Conservation (phyloP, 352 stramenopile species). For the Pythium brassicae region DNA sequence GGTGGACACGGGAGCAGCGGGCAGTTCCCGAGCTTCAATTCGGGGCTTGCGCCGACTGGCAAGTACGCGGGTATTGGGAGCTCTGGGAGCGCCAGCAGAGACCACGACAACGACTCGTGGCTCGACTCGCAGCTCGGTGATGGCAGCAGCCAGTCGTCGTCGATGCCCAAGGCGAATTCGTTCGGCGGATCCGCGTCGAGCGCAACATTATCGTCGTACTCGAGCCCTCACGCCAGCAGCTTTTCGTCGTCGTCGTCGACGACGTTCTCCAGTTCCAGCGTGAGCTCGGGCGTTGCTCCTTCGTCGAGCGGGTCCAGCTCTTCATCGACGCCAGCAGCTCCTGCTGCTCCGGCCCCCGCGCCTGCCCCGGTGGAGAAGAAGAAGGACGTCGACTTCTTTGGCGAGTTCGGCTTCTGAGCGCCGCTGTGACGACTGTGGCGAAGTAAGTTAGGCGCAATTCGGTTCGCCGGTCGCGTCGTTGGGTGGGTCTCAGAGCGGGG, state of each 20-base stretch:
- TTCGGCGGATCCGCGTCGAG: slow-evolving; percentile 23
- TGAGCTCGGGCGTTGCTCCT: slow-evolving; percentile 17
- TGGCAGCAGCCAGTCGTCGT: slow-evolving; percentile 10
- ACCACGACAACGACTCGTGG: slow-evolving; percentile 71
- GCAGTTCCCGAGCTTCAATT: slow-evolving; percentile 57
- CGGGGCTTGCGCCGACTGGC: slow-evolving; percentile 40
- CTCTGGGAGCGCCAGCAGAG: slow-evolving; percentile 16
- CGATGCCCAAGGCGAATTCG: slow-evolving; percentile 26
- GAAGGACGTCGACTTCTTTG: slow-evolving; percentile 85
- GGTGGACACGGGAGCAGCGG: slow-evolving; percentile 14
- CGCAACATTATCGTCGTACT: slow-evolving; percentile 5
- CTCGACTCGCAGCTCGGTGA: slow-evolving; percentile 42
- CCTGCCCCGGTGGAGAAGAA: slow-evolving; percentile 37
- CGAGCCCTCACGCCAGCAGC: slow-evolving; percentile 27
- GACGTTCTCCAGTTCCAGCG: slow-evolving; percentile 21
- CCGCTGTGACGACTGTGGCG: neutral
- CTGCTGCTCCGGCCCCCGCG: slow-evolving; percentile 14
- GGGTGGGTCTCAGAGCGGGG: too few species aligned
- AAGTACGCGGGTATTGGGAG: slow-evolving; percentile 67
- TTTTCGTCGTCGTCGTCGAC: slow-evolving; percentile 41
- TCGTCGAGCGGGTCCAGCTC: slow-evolving; percentile 19
- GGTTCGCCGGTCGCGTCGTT: too few species aligned
- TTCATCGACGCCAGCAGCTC: slow-evolving; percentile 1
- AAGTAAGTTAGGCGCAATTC: slow-evolving; percentile 10
- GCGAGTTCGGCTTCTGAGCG: slow-evolving; percentile 72